These are phyloP conservation scores for Wickerhamomyces hampshirensis DNA, from an alignment of 805 yeast genomes.

Conservation along the genomic window DNA sequence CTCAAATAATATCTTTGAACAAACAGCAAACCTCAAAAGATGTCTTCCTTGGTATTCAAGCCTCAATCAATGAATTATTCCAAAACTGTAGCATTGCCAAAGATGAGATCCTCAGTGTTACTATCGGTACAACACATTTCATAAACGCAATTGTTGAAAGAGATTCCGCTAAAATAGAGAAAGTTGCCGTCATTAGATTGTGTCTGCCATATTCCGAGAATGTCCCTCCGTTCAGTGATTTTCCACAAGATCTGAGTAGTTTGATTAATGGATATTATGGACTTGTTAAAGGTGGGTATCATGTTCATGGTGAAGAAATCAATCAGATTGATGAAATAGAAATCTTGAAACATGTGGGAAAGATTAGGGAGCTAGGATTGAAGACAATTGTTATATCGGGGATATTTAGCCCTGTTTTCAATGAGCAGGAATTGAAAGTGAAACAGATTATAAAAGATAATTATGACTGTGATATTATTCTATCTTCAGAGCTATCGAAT, in stretches of 20 bases:
- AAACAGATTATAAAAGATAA: conserved; percentile 28
- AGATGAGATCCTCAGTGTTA: conserved; percentile 36
- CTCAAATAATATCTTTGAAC: conserved; percentile 31
- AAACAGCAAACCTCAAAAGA: conserved; percentile 41
- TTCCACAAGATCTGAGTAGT: conserved; percentile 33
- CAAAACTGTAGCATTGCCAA: conserved; percentile 17
- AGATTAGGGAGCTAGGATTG: conserved; percentile 30
- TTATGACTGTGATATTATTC: conserved; percentile 24
- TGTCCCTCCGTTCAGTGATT: conserved; percentile 39
- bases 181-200: conserved; percentile 41
- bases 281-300: conserved; percentile 36
- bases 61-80: conserved; percentile 32
- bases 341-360: conserved; percentile 25
- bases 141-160: conserved; percentile 46
- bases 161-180: conserved; percentile 36
- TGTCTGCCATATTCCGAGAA: conserved; percentile 38
- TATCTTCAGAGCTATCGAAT: conserved; percentile 38
- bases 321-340: conserved; percentile 28
- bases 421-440: conserved; percentile 33
- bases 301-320: conserved; percentile 39
- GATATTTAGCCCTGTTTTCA: conserved; percentile 35
- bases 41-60: conserved; percentile 38
- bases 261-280: conserved; percentile 34
- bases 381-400: conserved; percentile 37
- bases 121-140: conserved; percentile 49